Conservation (phyloP, 1,139 yeast species). For the Yamadazyma atmosphaerica region DNA sequence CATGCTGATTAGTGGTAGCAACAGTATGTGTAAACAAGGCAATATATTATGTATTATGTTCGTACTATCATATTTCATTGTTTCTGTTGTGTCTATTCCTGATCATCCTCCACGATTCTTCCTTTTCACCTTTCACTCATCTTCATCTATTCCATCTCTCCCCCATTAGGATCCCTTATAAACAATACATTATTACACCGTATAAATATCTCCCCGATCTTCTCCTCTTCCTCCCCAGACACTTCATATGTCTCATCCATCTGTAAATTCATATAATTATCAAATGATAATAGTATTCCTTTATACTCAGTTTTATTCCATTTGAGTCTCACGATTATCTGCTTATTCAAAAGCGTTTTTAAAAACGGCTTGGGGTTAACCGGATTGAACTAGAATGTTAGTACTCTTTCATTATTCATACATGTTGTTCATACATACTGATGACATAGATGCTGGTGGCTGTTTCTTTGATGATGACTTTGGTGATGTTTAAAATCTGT, state of each 20-base stretch:
- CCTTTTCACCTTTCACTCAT: no score
- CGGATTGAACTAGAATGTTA: constrained; percentile 55
- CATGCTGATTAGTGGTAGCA: no score
- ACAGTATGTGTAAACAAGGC: no score
- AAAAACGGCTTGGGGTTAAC: constrained; percentile 90
- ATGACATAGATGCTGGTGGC: constrained; percentile 15
- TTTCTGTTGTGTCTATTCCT: no score
- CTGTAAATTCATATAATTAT: constrained; percentile 90
- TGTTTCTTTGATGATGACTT: no score
- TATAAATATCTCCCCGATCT: constrained; percentile 79
- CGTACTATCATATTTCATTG: no score
- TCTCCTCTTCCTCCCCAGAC: constrained; percentile 55
- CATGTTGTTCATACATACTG: constrained; percentile 18
- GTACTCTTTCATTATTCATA: not conserved
- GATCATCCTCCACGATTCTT: no score
- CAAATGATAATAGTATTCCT: constrained; percentile 80
- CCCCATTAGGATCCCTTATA: constrained; percentile 52
- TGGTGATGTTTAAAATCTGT: no score
- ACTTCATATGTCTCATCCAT: constrained; percentile 69
- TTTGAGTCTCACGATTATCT: constrained; percentile 82
- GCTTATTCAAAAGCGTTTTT: constrained; percentile 66
- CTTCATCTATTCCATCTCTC: no score
- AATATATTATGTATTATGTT: no score
- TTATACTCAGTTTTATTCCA: constrained; percentile 92
- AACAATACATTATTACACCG: constrained; percentile 80